These are phyloP conservation scores for Populus ilicifolia DNA, from an alignment of 345 rosid genomes.

Conservation along the genomic window DNA sequence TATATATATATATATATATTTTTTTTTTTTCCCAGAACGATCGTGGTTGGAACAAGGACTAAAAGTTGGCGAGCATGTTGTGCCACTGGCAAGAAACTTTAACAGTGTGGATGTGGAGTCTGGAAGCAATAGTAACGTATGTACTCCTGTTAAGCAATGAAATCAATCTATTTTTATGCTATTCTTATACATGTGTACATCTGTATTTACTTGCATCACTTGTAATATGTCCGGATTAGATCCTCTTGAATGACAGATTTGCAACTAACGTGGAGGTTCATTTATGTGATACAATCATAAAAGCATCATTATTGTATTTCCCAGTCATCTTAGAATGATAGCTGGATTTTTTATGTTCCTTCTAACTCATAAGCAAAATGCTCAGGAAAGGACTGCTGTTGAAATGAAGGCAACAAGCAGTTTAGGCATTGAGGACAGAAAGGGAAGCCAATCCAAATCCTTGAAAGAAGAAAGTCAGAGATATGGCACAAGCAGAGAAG, in stretches of 20 bases:
- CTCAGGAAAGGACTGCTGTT: constrained; percentile 57
- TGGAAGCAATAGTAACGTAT: constrained; percentile 44
- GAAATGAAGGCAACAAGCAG: constrained; percentile 62
- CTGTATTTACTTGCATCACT: neutral
- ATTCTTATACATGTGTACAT: neutral
- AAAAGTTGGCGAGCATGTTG: constrained; percentile 81
- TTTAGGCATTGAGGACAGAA: constrained; percentile 18
- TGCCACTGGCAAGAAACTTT: constrained; percentile 89
- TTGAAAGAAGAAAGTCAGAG: constrained; percentile 56
- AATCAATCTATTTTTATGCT: neutral
- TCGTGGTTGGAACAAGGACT: constrained; percentile 86
- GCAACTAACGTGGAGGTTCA: neutral
- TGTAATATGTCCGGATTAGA: neutral
- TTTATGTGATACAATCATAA: neutral
- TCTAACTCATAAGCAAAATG: constrained; percentile 17
- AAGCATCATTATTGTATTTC: neutral
- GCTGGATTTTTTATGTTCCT: neutral
- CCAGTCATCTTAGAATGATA: neutral
- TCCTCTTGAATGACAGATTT: neutral
- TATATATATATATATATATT: too few species aligned
- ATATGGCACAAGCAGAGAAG: constrained; percentile 70
- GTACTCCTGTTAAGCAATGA: constrained; percentile 16
- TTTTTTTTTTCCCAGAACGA: constrained; percentile 55
- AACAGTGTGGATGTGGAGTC: constrained; percentile 65
- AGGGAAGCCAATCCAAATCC: constrained; percentile 43